Evolutionary conservation across 2,329 filamentous ascomycete genomes (phyloP).

Genomic region (Huntiella bhutanensis): DNA sequence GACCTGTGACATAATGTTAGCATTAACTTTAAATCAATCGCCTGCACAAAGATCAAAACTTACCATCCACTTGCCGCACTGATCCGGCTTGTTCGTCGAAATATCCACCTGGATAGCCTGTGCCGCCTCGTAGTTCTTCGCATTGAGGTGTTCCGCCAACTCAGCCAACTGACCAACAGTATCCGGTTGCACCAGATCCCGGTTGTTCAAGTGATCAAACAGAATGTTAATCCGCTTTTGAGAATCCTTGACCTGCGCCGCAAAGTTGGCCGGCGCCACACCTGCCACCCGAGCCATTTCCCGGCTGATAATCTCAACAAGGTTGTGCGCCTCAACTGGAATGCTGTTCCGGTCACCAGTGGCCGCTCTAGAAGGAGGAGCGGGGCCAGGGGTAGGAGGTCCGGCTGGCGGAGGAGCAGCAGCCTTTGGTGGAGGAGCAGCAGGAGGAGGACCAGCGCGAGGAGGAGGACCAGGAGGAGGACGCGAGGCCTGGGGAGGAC

Average conservation of each 20-base stretch:
- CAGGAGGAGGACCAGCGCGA: constrained; percentile 12
- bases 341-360: constrained; percentile 82
- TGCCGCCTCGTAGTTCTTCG: constrained; percentile 50
- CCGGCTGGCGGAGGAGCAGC: constrained; percentile 10
- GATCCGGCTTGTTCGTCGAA: constrained; percentile 56
- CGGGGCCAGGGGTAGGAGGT: constrained; percentile 23
- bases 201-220: constrained; percentile 96
- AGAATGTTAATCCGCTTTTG: constrained; percentile 81
- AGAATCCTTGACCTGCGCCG: constrained; percentile 77
- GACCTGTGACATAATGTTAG: constrained; percentile 34
- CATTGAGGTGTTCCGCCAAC: constrained; percentile 46
- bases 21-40: constrained; percentile 5
- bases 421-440: constrained; percentile 16
- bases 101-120: constrained; percentile 54
- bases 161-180: constrained; percentile 50
- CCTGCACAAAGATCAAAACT: constrained; percentile 18
- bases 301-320: constrained; percentile 62
- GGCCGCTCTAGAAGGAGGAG: constrained; percentile 22
- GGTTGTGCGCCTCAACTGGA: constrained; percentile 50
- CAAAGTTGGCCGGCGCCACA: constrained; percentile 71
- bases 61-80: constrained; percentile 80
- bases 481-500: constrained; percentile 22
- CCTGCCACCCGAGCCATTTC: constrained; percentile 81
- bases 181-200: constrained; percentile 66
- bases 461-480: constrained; percentile 15